Base-by-base conservation (phyloP, 1,284 basidiomycete genomes). In the Taiwanofungus camphoratus region DNA sequence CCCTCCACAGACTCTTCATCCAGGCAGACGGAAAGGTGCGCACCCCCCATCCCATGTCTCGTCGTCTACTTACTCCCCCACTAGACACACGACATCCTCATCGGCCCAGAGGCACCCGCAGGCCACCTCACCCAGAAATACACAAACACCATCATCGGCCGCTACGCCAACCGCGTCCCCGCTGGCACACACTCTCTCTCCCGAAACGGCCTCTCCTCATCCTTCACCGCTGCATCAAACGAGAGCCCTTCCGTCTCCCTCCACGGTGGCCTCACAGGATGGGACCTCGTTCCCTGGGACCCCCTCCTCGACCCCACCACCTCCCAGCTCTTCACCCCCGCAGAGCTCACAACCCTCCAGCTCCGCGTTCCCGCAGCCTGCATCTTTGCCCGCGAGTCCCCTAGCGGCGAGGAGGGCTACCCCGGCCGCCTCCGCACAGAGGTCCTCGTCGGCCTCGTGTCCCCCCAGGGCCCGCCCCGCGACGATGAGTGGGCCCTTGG, bases 91-190 rank as follows among this genome's bases (percentile, higher is more conserved):
- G 84, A 87, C 59, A 74, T 87, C 46, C 73, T 87, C 36, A 69
- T 86, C 51, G 84, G 83, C 11, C 83, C 84, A 22, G 80, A 85
- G 64, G 62, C 68, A 23, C 76, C 82, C 40, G 57, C 70, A 47
- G 76, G 71, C 52, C 82, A 86, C 59, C 58, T 67, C 33, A 65
- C 58, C 9, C 71, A 78, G 58, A 83, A 79, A 62, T 87, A 86
- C 63, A 78, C 73, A 36, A 87, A 87, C 63, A 77, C 79, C 9
- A 71, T 86, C 56, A 70, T 87, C 44, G 85, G 85, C 20, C 69
- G 82, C 51, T 87, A 85, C 52, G 68, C 81, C 29, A 87, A 87
- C 62, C 74, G 83, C 23, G 67, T 88, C 38, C 81, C 83, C 2
- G 76, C 74, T 15, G 75, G 76, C 24, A 69, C 66, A 4, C 72